Evolutionary conservation across 306 rosid species (phyloP).

Genomic region (Fagus sylvatica): DNA sequence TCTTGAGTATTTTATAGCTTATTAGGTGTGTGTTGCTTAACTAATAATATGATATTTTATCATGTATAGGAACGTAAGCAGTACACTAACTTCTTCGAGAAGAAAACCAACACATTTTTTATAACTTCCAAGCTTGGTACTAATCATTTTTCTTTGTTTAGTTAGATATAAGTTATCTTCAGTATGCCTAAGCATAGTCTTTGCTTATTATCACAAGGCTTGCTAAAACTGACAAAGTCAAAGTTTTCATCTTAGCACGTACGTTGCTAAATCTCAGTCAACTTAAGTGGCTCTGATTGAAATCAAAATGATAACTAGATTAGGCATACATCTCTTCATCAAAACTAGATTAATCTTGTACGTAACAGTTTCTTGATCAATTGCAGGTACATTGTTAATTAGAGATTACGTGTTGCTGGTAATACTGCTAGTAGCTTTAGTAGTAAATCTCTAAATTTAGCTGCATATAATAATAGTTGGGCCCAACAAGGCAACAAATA

Average conservation of each 20-base stretch:
- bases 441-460: not conserved
- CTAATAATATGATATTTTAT: slow-evolving; percentile 8
- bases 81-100: slow-evolving; percentile 1
- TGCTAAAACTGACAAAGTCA: too few species aligned
- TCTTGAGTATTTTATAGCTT: slow-evolving; percentile 24
- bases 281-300: slow-evolving; percentile 1
- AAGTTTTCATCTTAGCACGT: too few species aligned
- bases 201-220: too few species aligned
- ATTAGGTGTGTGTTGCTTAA: slow-evolving; percentile 24
- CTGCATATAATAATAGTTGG: too few species aligned
- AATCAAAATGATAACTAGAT: slow-evolving; percentile 2
- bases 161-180: too few species aligned
- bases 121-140: not conserved
- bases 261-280: not conserved
- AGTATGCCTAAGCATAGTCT: too few species aligned
- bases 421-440: not conserved
- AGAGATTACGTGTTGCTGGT: not conserved
- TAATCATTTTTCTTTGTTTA: not conserved
- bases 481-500: too few species aligned
- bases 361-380: not conserved
- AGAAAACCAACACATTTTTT: slow-evolving; percentile 17
- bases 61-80: slow-evolving; percentile 12
- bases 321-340: not conserved
- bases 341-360: not conserved
- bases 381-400: not conserved